These are phyloP conservation scores for Ramularia endophylla DNA, from an alignment of 2,329 filamentous ascomycete genomes.

Conservation along the genomic window DNA sequence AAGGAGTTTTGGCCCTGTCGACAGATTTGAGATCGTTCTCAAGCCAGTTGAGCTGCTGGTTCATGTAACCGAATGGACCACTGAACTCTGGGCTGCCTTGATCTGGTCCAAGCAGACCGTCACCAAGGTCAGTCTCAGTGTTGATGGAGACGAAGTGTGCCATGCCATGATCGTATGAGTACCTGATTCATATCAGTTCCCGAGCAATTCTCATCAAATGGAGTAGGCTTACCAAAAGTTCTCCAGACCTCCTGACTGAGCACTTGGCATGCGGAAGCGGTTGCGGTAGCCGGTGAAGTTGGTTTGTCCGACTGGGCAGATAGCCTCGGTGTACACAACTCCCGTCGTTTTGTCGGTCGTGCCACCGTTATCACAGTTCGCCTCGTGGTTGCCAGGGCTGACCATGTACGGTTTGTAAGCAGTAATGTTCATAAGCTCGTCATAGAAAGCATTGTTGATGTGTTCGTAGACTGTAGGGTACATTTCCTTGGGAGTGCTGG, in stretches of 20 bases:
- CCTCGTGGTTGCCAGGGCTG: constrained; percentile 47
- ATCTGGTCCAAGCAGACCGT: constrained; percentile 42
- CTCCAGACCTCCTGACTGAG: constrained; percentile 42
- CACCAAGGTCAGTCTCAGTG: constrained; percentile 46
- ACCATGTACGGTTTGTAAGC: constrained; percentile 46
- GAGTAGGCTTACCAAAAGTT: constrained; percentile 46
- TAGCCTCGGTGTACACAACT: constrained; percentile 41
- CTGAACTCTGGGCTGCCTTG: constrained; percentile 40
- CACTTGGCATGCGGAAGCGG: constrained; percentile 48
- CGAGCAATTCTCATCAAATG: no score
- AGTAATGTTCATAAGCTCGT: constrained; percentile 44
- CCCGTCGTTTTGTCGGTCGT: constrained; percentile 37
- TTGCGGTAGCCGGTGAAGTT: constrained; percentile 48
- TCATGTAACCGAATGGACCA: constrained; percentile 44
- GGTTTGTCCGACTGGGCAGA: constrained; percentile 45
- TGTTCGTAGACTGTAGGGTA: constrained; percentile 49
- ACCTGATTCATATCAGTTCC: no score
- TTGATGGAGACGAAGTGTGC: constrained; percentile 46
- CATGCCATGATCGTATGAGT: constrained; percentile 49
- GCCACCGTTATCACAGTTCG: constrained; percentile 40
- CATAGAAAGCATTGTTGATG: constrained; percentile 54
- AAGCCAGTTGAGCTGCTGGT: constrained; percentile 44
- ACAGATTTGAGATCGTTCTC: constrained; percentile 39
- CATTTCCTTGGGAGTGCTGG: constrained; percentile 33
- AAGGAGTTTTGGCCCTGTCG: constrained; percentile 44